Conservation (phyloP, 495 filamentous ascomycete genomes). For the Trichoderma virens region DNA sequence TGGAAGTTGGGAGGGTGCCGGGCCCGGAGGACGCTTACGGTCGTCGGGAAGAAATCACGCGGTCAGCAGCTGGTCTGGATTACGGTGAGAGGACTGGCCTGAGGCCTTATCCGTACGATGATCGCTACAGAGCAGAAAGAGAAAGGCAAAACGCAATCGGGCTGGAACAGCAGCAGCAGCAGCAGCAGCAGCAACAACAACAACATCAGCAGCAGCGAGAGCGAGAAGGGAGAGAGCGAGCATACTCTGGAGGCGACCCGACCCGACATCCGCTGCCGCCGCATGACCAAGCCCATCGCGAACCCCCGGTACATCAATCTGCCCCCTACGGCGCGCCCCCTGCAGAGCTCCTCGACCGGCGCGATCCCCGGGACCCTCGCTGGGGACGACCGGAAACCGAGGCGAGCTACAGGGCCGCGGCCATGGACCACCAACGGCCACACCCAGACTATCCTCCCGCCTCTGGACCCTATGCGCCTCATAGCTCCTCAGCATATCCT, state of each 20-base stretch:
- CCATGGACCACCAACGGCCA: slow-evolving; percentile 15
- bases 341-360: slow-evolving; percentile 18
- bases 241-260: slow-evolving; percentile 26
- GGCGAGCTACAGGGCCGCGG: slow-evolving; percentile 2
- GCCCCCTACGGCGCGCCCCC: slow-evolving; percentile 33
- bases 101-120: slow-evolving; percentile 30
- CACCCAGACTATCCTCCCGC: slow-evolving; percentile 38
- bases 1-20: slow-evolving; percentile 29
- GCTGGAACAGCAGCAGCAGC: slow-evolving; percentile 16
- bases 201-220: slow-evolving; percentile 24
- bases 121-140: slow-evolving; percentile 25
- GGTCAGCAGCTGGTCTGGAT: slow-evolving; percentile 21
- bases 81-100: slow-evolving; percentile 42
- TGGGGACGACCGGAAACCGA: slow-evolving; percentile 17
- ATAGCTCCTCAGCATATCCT: slow-evolving; percentile 32
- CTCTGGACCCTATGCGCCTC: slow-evolving; percentile 34
- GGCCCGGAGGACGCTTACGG: slow-evolving; percentile 31
- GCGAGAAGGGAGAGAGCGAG: slow-evolving; percentile 31
- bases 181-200: slow-evolving; percentile 23
- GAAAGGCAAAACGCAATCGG: slow-evolving; percentile 32
- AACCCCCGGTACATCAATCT: slow-evolving; percentile 31
- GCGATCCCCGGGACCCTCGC: slow-evolving; percentile 11
- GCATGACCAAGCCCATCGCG: slow-evolving; percentile 37
- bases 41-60: slow-evolving; percentile 34
- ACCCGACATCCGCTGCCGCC: slow-evolving; percentile 22